phyloP scores from a whole-genome alignment of 768 basidiomycete species.

The Amylocystis lapponica region DNA sequence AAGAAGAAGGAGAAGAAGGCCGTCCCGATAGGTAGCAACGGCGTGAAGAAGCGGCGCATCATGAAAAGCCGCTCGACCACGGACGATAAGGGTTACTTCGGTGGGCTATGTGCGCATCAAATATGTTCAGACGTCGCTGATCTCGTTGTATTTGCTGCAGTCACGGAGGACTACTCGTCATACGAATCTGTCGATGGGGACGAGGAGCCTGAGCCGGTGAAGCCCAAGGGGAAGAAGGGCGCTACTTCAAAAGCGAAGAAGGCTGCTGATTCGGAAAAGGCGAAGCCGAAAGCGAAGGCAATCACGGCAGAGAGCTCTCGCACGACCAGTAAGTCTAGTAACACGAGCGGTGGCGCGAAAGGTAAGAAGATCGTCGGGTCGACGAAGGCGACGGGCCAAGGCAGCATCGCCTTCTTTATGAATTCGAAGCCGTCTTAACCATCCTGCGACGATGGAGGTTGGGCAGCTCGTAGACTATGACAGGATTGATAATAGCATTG shows the following conservation, averaged over 20 bases:
- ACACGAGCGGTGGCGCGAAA: constrained; percentile 3
- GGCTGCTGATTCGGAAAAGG: constrained; percentile 9
- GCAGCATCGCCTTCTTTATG: too few species aligned
- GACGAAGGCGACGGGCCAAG: constrained; percentile 10
- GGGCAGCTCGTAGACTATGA: too few species aligned
- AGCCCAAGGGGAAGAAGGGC: constrained; percentile 13
- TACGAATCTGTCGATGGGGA: constrained; percentile 75
- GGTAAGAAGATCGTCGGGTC: constrained; percentile 10
- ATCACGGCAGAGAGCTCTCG: constrained; percentile 3
- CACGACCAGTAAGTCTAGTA: constrained; percentile 8
- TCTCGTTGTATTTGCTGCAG: constrained; percentile 32
- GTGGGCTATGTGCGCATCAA: constrained; percentile 45
- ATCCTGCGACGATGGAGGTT: too few species aligned
- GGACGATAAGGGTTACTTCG: constrained; percentile 69
- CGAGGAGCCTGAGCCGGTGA: constrained; percentile 24
- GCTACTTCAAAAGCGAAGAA: constrained; percentile 21
- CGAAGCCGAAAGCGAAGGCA: constrained; percentile 8
- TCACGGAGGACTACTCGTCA: constrained; percentile 71
- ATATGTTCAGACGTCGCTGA: constrained; percentile 1
- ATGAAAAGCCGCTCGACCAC: constrained; percentile 48
- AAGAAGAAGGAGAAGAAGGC: constrained; percentile 46
- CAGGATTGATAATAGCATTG: too few species aligned
- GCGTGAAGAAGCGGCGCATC: constrained; percentile 66
- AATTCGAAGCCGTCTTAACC: too few species aligned
- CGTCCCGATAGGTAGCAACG: constrained; percentile 72